Base-by-base conservation (phyloP, 2,329 filamentous ascomycete species). In the Sporothrix brunneoviolacea region DNA sequence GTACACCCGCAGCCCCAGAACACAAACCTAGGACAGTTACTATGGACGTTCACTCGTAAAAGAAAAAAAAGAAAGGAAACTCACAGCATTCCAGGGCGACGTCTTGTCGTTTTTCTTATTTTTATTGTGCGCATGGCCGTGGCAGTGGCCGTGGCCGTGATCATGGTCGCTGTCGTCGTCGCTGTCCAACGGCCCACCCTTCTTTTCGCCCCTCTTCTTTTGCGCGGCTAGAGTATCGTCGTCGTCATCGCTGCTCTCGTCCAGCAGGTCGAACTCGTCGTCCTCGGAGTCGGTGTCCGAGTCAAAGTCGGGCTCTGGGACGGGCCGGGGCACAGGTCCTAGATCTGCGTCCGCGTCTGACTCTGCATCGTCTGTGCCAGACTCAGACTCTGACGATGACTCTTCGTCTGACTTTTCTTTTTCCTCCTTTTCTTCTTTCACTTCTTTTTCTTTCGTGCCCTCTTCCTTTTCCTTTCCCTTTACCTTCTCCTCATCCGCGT, bases 401-500 rank as follows among this genome's bases (percentile, higher is more conserved):
- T n/a, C n/a, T n/a, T n/a, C n/a, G n/a, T 21, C 27, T 8, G 24
- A 8, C 12, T 32, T 18, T 15, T 32, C 22, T 4, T 24, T 10
- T 9, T 33, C 24, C 1, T 37, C 13, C 9, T 38, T n/a, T 8
- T 9, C 12, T 7, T 35, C 35, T 4, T 38, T 24, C 27, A 16
- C n/a, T 24, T 15, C 16, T 12, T 21, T 8, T 3, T 42, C 21
- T 15, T 8, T 9, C 33, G 13, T 9, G 12, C 28, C 27, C 28
- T 15, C 18, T 4, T 48, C 36, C 6, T 16, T 22, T 21, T 9
- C 8, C 12, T n/a, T 18, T 1, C 24, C 35, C 13, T 30, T 39
- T n/a, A 24, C 10, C 28, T 35, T 37, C 15, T 61, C 55, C 38
- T 62, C 58, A 47, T 60, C 56, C 46, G 59, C 52, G 28, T 60